Conservation (phyloP, 129 eudicot genomes). For the Tagetes erecta region DNA sequence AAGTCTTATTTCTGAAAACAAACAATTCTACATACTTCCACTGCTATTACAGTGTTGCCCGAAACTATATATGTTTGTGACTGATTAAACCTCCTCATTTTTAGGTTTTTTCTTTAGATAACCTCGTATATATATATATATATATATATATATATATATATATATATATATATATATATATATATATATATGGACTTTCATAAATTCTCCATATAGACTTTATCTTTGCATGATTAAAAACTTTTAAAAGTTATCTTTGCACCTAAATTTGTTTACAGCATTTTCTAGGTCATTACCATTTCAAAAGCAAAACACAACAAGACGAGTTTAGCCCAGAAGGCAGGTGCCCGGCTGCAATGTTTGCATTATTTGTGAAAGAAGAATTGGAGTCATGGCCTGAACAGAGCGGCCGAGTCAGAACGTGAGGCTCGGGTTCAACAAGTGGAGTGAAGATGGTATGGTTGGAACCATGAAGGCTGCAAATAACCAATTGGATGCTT, state of each 20-base stretch:
- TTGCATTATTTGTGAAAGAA: conserved; percentile 78
- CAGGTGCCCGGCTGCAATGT: conserved; percentile 93
- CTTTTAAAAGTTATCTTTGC: too few species aligned
- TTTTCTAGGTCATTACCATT: conserved; percentile 69
- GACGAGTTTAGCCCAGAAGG: conserved; percentile 98
- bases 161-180: too few species aligned
- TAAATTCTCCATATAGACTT: too few species aligned
- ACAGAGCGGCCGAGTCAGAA: conserved; percentile 70
- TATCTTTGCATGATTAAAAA: too few species aligned
- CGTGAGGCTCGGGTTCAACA: conserved; percentile 76
- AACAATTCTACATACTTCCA: background rate
- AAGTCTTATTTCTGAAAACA: background rate
- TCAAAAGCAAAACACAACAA: conserved; percentile 93
- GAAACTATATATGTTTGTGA: background rate
- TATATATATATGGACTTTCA: too few species aligned
- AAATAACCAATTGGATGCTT: conserved; percentile 32
- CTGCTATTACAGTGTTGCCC: background rate
- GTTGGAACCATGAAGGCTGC: conserved; percentile 44
- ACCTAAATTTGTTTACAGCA: conserved; percentile 48
- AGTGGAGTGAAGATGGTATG: conserved; percentile 67
- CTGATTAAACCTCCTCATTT: background rate
- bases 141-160: too few species aligned
- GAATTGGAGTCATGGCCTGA: conserved; percentile 96
- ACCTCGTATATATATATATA: too few species aligned
- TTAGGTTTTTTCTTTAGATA: too few species aligned